Conservation (phyloP, 139 green algal species). For the Ettlia oleoabundans region DNA sequence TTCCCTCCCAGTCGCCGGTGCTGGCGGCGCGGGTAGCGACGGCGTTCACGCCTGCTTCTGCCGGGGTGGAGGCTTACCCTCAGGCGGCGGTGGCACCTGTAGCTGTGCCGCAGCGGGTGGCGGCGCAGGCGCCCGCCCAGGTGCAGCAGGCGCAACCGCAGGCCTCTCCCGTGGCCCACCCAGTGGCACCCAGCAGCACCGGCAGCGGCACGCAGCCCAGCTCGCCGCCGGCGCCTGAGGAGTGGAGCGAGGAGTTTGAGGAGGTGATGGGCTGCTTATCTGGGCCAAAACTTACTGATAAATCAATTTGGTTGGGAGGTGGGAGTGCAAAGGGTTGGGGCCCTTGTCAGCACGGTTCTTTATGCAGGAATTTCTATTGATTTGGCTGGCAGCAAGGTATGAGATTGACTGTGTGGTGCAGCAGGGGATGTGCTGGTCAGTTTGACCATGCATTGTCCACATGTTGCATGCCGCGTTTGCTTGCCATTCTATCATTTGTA, state of each 20-base stretch:
- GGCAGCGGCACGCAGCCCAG: constrained; percentile 1
- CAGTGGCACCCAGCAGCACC: neutral
- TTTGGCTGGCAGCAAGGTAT: neutral
- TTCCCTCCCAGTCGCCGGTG: constrained; percentile 16
- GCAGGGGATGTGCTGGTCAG: too few relatives aligned
- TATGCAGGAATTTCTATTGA: neutral
- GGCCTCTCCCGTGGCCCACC: too few relatives aligned
- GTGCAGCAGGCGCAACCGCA: too few relatives aligned
- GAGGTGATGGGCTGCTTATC: too few relatives aligned
- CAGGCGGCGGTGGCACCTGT: neutral
- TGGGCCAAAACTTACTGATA: too few relatives aligned
- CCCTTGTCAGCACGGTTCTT: neutral
- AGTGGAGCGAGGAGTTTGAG: constrained; percentile 49
- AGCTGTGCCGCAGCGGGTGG: neutral
- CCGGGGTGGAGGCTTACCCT: too few relatives aligned
- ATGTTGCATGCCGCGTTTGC: too few relatives aligned
- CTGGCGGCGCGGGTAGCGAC: neutral
- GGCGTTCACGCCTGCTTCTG: neutral
- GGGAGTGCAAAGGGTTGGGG: too few relatives aligned
- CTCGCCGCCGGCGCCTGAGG: constrained; percentile 5
- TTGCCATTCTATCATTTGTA: neutral
- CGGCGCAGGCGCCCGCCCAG: neutral
- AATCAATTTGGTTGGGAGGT: too few relatives aligned
- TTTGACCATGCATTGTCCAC: too few relatives aligned
- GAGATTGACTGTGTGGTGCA: too few relatives aligned